These are phyloP conservation scores for Trametes coccinea DNA, from an alignment of 768 basidiomycete species.

Conservation along the genomic window DNA sequence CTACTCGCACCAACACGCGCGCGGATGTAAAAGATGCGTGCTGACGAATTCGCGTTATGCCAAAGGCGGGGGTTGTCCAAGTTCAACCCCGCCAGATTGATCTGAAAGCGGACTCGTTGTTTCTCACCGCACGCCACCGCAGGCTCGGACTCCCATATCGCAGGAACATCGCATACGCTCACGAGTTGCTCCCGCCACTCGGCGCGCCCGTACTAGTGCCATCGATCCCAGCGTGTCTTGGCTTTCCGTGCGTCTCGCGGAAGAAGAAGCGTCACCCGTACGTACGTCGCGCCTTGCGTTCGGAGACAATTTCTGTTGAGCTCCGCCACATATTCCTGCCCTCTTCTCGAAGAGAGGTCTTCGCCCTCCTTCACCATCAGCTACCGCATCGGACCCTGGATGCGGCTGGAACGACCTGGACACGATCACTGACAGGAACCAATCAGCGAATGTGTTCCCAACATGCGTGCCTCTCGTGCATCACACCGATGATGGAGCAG, in stretches of 20 bases:
- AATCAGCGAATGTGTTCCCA: constrained; percentile 9
- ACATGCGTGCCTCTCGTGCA: constrained; percentile 12
- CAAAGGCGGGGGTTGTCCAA: not conserved
- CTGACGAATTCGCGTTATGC: constrained; percentile 16
- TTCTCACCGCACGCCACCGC: not conserved
- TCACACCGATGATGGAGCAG: constrained; percentile 2
- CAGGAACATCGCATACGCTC: not conserved
- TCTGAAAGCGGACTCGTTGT: constrained; percentile 1
- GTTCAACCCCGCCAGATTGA: constrained; percentile 9
- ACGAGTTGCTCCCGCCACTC: not conserved
- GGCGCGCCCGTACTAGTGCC: not conserved
- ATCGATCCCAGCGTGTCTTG: constrained; percentile 6
- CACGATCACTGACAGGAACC: constrained; percentile 1
- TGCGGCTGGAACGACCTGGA: constrained; percentile 13
- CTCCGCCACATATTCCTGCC: constrained; percentile 5
- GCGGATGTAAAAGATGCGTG: constrained; percentile 17
- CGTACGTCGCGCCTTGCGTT: not conserved
- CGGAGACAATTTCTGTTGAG: not conserved
- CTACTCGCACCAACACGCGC: constrained; percentile 1
- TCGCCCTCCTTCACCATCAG: not conserved
- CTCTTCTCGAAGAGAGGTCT: not conserved
- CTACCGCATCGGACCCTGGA: constrained; percentile 3
- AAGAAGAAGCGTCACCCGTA: constrained; percentile 13
- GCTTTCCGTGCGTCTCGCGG: constrained; percentile 9
- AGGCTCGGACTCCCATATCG: not conserved